These are phyloP conservation scores for Escallonia herrerae DNA, from an alignment of 129 eudicot genomes.

Conservation along the genomic window DNA sequence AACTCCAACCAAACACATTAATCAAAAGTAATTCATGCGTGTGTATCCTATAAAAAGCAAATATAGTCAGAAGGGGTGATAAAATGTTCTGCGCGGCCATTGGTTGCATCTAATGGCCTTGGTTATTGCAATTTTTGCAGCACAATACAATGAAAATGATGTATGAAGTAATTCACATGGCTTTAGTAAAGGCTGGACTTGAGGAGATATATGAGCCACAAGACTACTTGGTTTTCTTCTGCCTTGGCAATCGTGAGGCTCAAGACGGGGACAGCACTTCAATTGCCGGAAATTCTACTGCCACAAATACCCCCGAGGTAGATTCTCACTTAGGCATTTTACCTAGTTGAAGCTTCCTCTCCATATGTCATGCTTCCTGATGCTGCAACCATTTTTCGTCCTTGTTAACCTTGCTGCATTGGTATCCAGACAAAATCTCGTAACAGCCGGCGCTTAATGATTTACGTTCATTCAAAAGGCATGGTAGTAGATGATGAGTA, in stretches of 20 bases:
- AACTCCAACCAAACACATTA: neutral
- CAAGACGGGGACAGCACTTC: slow-evolving; percentile 17
- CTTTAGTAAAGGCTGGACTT: slow-evolving; percentile 69
- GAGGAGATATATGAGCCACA: slow-evolving; percentile 69
- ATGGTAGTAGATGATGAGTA: slow-evolving; percentile 92
- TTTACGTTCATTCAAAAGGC: slow-evolving; percentile 91
- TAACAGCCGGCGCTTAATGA: slow-evolving; percentile 79
- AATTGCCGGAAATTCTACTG: slow-evolving; percentile 20
- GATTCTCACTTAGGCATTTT: neutral
- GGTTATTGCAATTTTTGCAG: slow-evolving; percentile 29
- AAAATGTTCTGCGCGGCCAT: too few relatives aligned
- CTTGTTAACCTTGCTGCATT: neutral
- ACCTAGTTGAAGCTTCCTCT: neutral
- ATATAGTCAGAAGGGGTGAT: too few relatives aligned
- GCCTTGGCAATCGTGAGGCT: slow-evolving; percentile 84
- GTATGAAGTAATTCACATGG: slow-evolving; percentile 77
- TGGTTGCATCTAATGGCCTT: neutral
- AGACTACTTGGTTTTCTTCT: slow-evolving; percentile 76
- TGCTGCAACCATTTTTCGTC: neutral
- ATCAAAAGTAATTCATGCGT: neutral
- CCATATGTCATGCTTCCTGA: neutral
- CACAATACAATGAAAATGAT: slow-evolving; percentile 94
- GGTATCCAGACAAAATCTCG: slow-evolving; percentile 37
- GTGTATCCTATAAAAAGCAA: too few relatives aligned
- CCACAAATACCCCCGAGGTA: slow-evolving; percentile 58